A percentile compares a stretch with the other conserved stretches of the same genome.
Evolutionary conservation across 2,329 filamentous ascomycete species (phyloP).

Genomic region (Ceratocystis colombiana): DNA sequence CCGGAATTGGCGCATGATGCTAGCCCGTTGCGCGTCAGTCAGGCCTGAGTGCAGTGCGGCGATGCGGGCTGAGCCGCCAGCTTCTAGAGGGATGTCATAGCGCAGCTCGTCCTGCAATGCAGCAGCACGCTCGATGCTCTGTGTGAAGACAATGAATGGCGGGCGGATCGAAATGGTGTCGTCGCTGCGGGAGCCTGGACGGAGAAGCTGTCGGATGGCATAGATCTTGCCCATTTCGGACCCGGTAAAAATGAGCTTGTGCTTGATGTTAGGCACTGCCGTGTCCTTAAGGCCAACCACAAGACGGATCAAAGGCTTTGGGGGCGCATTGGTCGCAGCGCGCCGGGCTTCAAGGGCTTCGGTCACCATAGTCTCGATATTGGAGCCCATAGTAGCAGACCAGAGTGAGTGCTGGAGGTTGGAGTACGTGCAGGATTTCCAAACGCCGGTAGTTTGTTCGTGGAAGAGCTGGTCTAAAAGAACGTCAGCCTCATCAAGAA

Average conservation of each 20-base stretch:
- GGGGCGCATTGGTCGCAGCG: slow-evolving; percentile 22
- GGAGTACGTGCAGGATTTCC: slow-evolving; percentile 63
- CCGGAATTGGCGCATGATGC: slow-evolving; percentile 81
- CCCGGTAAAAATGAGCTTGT: slow-evolving; percentile 81
- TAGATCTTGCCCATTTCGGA: slow-evolving; percentile 91
- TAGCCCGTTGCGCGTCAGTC: slow-evolving; percentile 61
- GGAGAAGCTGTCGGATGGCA: slow-evolving; percentile 78
- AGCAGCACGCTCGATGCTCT: slow-evolving; percentile 83
- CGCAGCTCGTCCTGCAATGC: slow-evolving; percentile 82
- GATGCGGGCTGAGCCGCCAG: slow-evolving; percentile 72
- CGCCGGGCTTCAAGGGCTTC: slow-evolving; percentile 51
- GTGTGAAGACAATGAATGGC: slow-evolving; percentile 90
- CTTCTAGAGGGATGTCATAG: slow-evolving; percentile 86
- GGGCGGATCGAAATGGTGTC: slow-evolving; percentile 57
- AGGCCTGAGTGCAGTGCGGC: slow-evolving; percentile 85
- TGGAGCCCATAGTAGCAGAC: slow-evolving; percentile 96
- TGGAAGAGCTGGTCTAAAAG: slow-evolving; percentile 84
- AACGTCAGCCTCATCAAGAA: slow-evolving; percentile 92
- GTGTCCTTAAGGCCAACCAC: slow-evolving; percentile 96
- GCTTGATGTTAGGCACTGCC: slow-evolving; percentile 81
- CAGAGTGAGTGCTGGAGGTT: slow-evolving; percentile 70
- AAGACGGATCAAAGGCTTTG: slow-evolving; percentile 59
- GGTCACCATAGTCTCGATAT: slow-evolving; percentile 68
- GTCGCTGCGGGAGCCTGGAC: slow-evolving; percentile 48
- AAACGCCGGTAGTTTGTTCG: slow-evolving; percentile 76